Evolutionary conservation across 352 stramenopile species (phyloP), one percentile per base, ranked within the genome.

Genomic region (Plasmopara halstedii): DNA sequence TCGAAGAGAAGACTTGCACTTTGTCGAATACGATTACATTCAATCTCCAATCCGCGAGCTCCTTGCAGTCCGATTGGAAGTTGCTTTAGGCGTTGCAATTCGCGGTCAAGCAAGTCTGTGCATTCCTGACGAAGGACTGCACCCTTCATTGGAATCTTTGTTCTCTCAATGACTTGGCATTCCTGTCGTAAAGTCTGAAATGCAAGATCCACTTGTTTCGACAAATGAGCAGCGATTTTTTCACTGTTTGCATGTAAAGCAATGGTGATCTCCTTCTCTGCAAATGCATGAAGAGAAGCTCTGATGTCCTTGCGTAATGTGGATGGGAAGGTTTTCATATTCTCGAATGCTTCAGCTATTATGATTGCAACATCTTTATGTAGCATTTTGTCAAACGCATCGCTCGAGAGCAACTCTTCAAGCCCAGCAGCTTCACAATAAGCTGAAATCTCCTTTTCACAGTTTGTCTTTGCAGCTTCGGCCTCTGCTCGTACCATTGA

Each of bases 401-500:
- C 62, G 8, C 66, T 76, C 9, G 74, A 69, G 11, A 85, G 53
- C 6, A 85, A 46, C 21, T 88, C 73, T 62, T 88, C 67, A 2
- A 75, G 32, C 11, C 59, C 68, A 44, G 67, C 63, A 54, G 78
- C 70, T 52, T 87, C 73, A n/a, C 79, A 87, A 35, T 81, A 75
- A 10, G 60, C 60, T 0, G 70, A 44, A 47, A 93, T 93, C 17
- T 62, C 62, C 21, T 72, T 71, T 34, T 88, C 70, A 27, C 61
- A 88, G 15, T 54, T 59, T 33, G 78, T 68, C 47, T 87, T 80
- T 2, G 62, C 50, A 14, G 70, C 72, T 33, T 81, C 77, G 5
- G 77, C 79, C 45, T 94, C 74, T 0, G 79, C 77, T 38, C 80
- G 77, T 22, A 89, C 79, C 63, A 94, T 86, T 1, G 79, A 90